Evolutionary conservation across 139 green algal genomes (phyloP), one percentile per base, ranked within the genome.

Genomic region (Pedinophyceae sp.): DNA sequence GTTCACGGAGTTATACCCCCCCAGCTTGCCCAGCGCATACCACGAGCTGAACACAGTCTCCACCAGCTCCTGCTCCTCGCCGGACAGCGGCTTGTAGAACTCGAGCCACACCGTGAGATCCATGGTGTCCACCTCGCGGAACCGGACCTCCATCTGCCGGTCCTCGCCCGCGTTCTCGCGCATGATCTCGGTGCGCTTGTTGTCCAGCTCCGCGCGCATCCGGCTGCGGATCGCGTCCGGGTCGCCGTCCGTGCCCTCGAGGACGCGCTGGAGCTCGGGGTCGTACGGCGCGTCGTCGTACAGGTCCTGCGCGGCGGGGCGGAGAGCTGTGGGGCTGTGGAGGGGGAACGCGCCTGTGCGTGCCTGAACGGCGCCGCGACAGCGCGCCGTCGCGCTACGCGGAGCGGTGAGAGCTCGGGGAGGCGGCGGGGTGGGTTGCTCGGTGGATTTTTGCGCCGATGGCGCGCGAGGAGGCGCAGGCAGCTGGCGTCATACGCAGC

Each of bases 21-120:
- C 85, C 28, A 94, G 55, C 55, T 85, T 88, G 26, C 85, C 85
- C 25, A 94, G 28, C 50, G 85, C 68, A 63, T 89, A 94, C 85
- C 85, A 94, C 22, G 65, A 70, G 41, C 71, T 68, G 7, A 94
- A 25, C 30, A 84, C 62, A 4, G 75, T 69, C 50, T 82, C 61
- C 24, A 86, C 60, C 63, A 82, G 5, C 34, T 86, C 70, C 24
- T 41, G 16, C 50, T 85, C 79, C 1, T 60, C 30, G 1, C 47
- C n/a, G 17, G 54, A 55, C 0, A 70, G 69, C 1, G 49, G 4
- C 3, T 55, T 24, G 19, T 62, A 52, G 18, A 81, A 63, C 60
- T 84, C 65, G 23, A 83, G 47, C 73, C 75, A 83, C 24, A 84
- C 70, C 77, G 75, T 83, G 6, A 81, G 48, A 23, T 75, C 65